These are phyloP conservation scores for Fusarium pseudonygamai DNA, from an alignment of 2,329 filamentous ascomycete species.

Conservation along the genomic window DNA sequence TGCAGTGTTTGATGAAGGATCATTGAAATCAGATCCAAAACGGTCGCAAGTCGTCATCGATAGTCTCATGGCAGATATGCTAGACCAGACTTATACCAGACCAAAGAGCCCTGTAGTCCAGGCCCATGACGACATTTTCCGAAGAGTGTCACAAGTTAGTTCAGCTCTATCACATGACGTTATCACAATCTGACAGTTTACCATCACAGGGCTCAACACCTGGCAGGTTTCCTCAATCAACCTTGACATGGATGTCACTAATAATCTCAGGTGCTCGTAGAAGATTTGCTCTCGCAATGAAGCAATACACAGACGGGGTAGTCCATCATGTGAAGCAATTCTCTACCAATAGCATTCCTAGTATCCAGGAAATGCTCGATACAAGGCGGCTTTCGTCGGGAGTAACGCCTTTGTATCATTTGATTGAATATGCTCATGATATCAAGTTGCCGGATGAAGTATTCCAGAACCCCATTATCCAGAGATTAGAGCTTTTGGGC, in stretches of 20 bases:
- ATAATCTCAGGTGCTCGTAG: background rate
- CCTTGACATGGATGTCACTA: background rate
- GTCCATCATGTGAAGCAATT: conserved; percentile 19
- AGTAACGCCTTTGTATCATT: conserved; percentile 10
- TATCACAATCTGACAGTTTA: fast-evolving
- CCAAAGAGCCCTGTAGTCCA: conserved; percentile 11
- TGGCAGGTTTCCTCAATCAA: fast-evolving
- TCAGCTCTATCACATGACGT: fast-evolving
- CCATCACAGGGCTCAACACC: background rate
- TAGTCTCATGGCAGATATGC: conserved; percentile 22
- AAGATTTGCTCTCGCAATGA: conserved; percentile 11
- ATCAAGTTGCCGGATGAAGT: conserved; percentile 1
- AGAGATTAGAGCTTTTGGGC: conserved; percentile 1
- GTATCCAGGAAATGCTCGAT: conserved; percentile 5
- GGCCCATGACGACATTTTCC: conserved; percentile 14
- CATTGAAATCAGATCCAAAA: conserved; percentile 3
- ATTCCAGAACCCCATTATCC: background rate
- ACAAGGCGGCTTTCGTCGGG: background rate
- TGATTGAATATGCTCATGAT: conserved; percentile 5
- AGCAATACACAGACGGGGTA: conserved; percentile 13
- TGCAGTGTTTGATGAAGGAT: conserved; percentile 5
- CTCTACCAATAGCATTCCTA: background rate
- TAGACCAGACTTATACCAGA: background rate
- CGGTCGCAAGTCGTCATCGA: conserved; percentile 1
- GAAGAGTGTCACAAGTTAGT: conserved; percentile 1